Evolutionary conservation across 306 rosid species (phyloP), one percentile per base, ranked within the genome.

Genomic region (Pyrus pyrifolia): DNA sequence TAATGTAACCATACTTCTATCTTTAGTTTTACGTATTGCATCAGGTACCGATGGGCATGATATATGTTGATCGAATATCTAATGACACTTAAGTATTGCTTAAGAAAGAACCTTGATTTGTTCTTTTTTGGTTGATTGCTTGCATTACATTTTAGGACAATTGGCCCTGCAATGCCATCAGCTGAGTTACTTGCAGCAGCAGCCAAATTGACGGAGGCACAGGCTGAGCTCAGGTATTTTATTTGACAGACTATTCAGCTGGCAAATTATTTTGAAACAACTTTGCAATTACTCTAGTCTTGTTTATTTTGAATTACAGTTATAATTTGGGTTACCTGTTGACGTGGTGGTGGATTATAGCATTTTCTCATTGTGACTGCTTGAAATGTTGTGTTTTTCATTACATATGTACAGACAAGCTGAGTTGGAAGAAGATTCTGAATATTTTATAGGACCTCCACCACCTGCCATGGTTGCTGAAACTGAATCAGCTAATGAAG

Each of bases 141-240:
- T 72, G 66, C 66, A 80, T 76, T 73, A 33, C 40, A 67, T 49
- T 79, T 72, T 81, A 94, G 98, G 81, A 17, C 84, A 75, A 87
- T 94, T 78, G 97, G 98, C 73, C 98, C 97, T 77, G 92, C 90
- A 52, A 92, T 92, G 96, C 98, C 98, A 52, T 94, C 97, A 14
- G 91, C 96, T 67, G 98, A 94, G 82, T 86, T 94, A 52, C 96
- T 92, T 11, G 96, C 96, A 71, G 98, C 95, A 25, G 97, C 98
- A 31, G 97, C 98, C 42, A 94, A 94, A 82, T 80, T 94, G 87
- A 94, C 98, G 10, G 96, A 92, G 75, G 98, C 97, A 14, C 93
- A 94, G 73, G 84, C 86, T 52, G 93, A 88, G 82, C 93, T 94
- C 80, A 87, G 89, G 98, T 88, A 79, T 75, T 58, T 49, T 33